phyloP scores from a whole-genome alignment of 75 land plant genomes.

The Pseudotsuga menziesii region DNA sequence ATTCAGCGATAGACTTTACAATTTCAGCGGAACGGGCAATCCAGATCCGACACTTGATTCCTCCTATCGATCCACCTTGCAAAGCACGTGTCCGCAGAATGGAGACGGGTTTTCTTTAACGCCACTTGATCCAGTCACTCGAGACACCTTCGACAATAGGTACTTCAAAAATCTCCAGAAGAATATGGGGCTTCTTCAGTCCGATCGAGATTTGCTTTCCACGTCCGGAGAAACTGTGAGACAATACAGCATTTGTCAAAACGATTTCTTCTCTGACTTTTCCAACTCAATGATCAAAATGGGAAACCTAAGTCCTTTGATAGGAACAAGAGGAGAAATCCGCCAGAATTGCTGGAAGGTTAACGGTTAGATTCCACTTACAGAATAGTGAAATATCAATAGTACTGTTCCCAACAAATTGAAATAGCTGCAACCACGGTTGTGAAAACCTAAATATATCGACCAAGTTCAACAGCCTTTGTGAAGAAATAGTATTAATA shows the following conservation, averaged over 20 bases:
- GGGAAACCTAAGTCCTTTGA: constrained; percentile 59
- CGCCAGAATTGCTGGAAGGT: constrained; percentile 30
- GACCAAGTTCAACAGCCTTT: no score
- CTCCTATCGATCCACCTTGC: constrained; percentile 24
- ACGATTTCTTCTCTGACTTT: constrained; percentile 33
- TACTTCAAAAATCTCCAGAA: constrained; percentile 50
- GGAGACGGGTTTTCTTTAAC: constrained; percentile 2
- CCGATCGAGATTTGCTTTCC: constrained; percentile 50
- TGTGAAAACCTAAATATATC: no score
- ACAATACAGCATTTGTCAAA: constrained; percentile 21
- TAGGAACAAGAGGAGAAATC: constrained; percentile 42
- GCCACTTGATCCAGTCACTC: constrained; percentile 30
- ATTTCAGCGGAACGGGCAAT: constrained; percentile 37
- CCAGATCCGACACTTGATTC: constrained; percentile 49
- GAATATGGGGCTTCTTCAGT: constrained; percentile 39
- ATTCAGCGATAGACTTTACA: constrained; percentile 45
- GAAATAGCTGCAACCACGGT: no score
- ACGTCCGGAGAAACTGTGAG: constrained; percentile 33
- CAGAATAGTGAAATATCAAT: no score
- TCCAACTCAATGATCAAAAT: constrained; percentile 49
- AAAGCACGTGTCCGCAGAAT: constrained; percentile 26
- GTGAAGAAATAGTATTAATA: no score
- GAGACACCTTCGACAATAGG: constrained; percentile 36
- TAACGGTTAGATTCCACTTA: constrained; percentile 1
- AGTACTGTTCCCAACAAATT: no score